phyloP scores from a whole-genome alignment of 495 filamentous ascomycete species.

The Evansstolkia leycettana region DNA sequence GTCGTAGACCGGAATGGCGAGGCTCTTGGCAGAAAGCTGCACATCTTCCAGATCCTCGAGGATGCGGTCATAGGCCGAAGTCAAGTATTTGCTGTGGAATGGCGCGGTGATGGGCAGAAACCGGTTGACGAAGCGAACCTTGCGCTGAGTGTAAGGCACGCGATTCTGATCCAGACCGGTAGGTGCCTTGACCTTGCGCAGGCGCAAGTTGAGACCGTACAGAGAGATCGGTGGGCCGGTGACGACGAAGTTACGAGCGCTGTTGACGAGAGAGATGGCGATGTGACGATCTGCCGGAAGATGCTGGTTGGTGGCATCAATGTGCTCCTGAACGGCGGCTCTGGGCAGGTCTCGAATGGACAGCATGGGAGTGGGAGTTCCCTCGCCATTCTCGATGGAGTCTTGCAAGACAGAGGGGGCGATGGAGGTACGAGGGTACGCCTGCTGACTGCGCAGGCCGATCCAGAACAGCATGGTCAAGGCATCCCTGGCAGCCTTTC shows the following conservation, averaged over 20 bases:
- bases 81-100: slow-evolving; percentile 92
- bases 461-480: slow-evolving; percentile 99
- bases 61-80: slow-evolving; percentile 64
- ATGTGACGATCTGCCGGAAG: slow-evolving; percentile 87
- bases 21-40: slow-evolving; percentile 48
- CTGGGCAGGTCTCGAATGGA: slow-evolving; percentile 87
- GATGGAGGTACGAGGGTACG: slow-evolving; percentile 86
- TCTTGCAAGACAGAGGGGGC: slow-evolving; percentile 89
- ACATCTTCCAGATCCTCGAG: slow-evolving; percentile 79
- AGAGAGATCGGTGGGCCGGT: slow-evolving; percentile 92
- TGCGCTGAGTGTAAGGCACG: slow-evolving; percentile 87
- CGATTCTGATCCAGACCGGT: slow-evolving; percentile 94
- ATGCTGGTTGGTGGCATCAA: slow-evolving; percentile 92
- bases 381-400: slow-evolving; percentile 87
- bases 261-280: slow-evolving; percentile 89
- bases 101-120: slow-evolving; percentile 96
- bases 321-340: slow-evolving; percentile 79
- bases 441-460: slow-evolving; percentile 94
- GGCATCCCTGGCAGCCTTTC: slow-evolving; percentile 60
- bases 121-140: slow-evolving; percentile 90
- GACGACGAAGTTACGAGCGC: slow-evolving; percentile 91
- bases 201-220: slow-evolving; percentile 85
- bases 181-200: slow-evolving; percentile 92
- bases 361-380: slow-evolving; percentile 90
- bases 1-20: slow-evolving; percentile 75